Conservation (phyloP, 495 filamentous ascomycete species). For the Entonaema liquescens region DNA sequence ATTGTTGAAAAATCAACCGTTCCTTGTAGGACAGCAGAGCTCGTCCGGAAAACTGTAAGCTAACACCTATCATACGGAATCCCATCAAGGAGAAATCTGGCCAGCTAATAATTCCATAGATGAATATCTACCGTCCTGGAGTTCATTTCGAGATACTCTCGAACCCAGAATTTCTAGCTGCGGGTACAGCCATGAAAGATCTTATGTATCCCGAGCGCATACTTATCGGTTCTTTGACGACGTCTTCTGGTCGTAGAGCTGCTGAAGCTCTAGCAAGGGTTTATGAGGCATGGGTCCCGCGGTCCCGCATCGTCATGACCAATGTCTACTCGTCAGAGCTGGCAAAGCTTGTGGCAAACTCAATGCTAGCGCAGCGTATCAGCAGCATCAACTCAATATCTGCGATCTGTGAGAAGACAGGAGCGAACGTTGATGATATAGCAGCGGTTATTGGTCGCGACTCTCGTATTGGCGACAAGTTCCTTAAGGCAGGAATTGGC, state of each 20-base stretch:
- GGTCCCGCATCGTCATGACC: conserved; percentile 70
- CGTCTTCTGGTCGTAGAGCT: conserved; percentile 64
- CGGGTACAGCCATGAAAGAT: conserved; percentile 78
- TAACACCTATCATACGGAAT: neutral
- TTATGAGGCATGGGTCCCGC: conserved; percentile 77
- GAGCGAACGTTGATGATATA: conserved; percentile 79
- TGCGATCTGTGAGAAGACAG: conserved; percentile 80
- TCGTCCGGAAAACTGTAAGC: conserved; percentile 71
- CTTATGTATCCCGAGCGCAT: conserved; percentile 78
- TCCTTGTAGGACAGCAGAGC: conserved; percentile 77
- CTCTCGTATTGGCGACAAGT: conserved; percentile 72
- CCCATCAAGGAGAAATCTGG: neutral
- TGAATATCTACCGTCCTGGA: conserved; percentile 61
- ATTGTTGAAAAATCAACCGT: conserved; percentile 89
- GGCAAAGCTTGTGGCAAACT: conserved; percentile 81
- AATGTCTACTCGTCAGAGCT: conserved; percentile 85
- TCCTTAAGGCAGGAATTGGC: conserved; percentile 79
- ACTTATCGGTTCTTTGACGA: conserved; percentile 74
- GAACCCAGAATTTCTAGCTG: conserved; percentile 85
- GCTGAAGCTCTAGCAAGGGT: conserved; percentile 69
- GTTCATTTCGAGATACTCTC: conserved; percentile 78
- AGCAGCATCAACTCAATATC: conserved; percentile 84
- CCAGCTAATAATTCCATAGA: conserved; percentile 39
- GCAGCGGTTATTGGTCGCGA: conserved; percentile 75
- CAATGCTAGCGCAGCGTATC: conserved; percentile 83